Conservation (phyloP, 495 filamentous ascomycete genomes). For the Annulohypoxylon stygium region DNA sequence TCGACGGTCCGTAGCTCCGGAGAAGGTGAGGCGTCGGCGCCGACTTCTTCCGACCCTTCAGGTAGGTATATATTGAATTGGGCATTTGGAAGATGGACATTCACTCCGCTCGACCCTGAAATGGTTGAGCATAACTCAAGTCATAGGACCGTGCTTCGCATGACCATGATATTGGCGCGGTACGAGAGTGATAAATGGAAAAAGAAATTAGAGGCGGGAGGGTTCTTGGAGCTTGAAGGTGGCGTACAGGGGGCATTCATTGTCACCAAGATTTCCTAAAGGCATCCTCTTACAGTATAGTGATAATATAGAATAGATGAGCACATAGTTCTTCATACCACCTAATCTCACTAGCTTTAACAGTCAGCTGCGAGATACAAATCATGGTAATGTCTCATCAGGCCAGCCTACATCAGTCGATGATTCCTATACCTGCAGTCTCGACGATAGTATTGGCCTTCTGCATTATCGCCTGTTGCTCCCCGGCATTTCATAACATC, state of each 20-base stretch:
- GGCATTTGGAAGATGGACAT: constrained; percentile 97
- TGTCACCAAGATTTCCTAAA: constrained; percentile 61
- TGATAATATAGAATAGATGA: constrained; percentile 20
- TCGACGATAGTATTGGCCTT: not conserved
- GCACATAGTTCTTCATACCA: not conserved
- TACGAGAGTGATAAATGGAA: constrained; percentile 92
- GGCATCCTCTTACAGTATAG: not conserved
- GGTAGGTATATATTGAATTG: constrained; percentile 89
- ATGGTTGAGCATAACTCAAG: constrained; percentile 62
- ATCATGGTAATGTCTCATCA: not conserved
- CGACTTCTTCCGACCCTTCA: constrained; percentile 25
- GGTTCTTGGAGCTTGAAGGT: constrained; percentile 66
- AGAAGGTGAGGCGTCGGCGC: constrained; percentile 54
- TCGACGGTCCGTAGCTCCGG: constrained; percentile 71
- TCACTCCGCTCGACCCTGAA: constrained; percentile 68
- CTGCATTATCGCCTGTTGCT: not conserved
- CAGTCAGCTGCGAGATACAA: not conserved
- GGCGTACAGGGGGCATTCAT: constrained; percentile 54
- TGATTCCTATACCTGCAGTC: not conserved
- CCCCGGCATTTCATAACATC: constrained; percentile 1
- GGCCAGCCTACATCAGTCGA: not conserved
- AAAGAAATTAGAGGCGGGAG: constrained; percentile 78
- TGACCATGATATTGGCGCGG: constrained; percentile 87
- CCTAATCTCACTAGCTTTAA: not conserved
- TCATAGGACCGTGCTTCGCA: constrained; percentile 68